These are phyloP conservation scores for Pigoraptor vietnamica DNA, from an alignment of 78 protist genomes.

Conservation along the genomic window DNA sequence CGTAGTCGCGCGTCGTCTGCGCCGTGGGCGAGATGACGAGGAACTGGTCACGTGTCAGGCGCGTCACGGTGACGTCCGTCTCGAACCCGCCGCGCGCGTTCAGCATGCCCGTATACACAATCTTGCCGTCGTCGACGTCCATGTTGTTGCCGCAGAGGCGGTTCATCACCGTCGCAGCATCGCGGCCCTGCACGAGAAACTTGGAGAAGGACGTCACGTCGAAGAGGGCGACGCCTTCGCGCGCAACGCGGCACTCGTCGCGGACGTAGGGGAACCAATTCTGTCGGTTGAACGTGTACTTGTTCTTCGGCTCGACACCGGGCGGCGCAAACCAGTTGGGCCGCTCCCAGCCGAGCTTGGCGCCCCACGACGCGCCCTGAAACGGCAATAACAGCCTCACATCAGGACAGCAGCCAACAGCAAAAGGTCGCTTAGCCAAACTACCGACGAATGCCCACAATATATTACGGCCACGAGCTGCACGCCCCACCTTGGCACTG, in stretches of 20 bases:
- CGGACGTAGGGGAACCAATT: slow-evolving; percentile 1
- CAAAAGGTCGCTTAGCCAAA: too few species aligned
- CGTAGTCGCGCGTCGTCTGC: not conserved
- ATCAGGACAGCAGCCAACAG: too few species aligned
- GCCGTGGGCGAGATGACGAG: slow-evolving; percentile 7
- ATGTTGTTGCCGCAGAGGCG: slow-evolving; percentile 11
- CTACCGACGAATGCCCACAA: too few species aligned
- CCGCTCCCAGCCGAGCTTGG: slow-evolving; percentile 13
- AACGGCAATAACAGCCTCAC: too few species aligned
- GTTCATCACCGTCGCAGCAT: slow-evolving; percentile 19
- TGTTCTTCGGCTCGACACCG: slow-evolving; percentile 8
- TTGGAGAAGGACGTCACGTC: slow-evolving; percentile 33
- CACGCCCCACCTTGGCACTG: not conserved
- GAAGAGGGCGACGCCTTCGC: slow-evolving; percentile 8
- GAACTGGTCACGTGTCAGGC: not conserved
- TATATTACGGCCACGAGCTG: too few species aligned
- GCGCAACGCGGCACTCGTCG: not conserved
- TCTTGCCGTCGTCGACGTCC: not conserved
- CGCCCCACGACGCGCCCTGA: not conserved
- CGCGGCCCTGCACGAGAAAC: slow-evolving; percentile 36
- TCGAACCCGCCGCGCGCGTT: slow-evolving; percentile 17
- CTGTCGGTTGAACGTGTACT: not conserved
- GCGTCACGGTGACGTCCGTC: slow-evolving; percentile 21
- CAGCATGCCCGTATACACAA: slow-evolving; percentile 31
- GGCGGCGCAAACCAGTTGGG: slow-evolving; percentile 6